Conservation (phyloP, 169 alveolate genomes). For the Perkinsus chesapeaki region DNA sequence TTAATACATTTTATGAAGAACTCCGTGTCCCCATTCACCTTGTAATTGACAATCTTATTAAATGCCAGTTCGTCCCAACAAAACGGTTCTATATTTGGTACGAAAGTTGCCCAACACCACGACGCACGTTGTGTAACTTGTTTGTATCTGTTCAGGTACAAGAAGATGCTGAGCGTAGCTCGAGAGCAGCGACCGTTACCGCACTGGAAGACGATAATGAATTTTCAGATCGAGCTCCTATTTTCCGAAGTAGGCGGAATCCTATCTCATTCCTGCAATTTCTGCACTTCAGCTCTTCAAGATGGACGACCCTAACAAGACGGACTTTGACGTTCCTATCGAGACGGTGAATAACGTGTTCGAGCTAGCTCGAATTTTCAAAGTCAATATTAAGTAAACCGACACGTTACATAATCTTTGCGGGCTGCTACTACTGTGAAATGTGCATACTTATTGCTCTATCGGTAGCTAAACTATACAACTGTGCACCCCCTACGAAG, state of each 20-base stretch:
- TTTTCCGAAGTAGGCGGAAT: not conserved
- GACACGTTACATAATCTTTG: too few species aligned
- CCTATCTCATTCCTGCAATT: not conserved
- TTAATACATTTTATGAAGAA: not conserved
- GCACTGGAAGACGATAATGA: constrained; percentile 37
- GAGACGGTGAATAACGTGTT: constrained; percentile 16
- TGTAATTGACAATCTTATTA: too few species aligned
- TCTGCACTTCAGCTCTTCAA: not conserved
- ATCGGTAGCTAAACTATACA: too few species aligned
- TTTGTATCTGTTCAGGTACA: too few species aligned
- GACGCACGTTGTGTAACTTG: too few species aligned
- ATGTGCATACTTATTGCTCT: too few species aligned
- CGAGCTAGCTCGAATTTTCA: constrained; percentile 31
- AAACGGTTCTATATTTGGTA: too few species aligned
- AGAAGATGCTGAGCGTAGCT: constrained; percentile 30
- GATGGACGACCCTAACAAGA: not conserved
- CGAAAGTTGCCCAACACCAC: not conserved
- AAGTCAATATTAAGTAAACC: constrained; percentile 28
- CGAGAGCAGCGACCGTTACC: constrained; percentile 24
- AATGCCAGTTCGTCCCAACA: too few species aligned
- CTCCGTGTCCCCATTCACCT: not conserved
- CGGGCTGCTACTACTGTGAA: too few species aligned
- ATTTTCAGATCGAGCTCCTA: constrained; percentile 28
- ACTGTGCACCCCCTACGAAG: too few species aligned
- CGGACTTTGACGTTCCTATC: not conserved